A percentile compares a stretch with the other conserved stretches of the same genome.
Conservation (phyloP, 1,139 yeast species). For the Zygoascus sp. region DNA sequence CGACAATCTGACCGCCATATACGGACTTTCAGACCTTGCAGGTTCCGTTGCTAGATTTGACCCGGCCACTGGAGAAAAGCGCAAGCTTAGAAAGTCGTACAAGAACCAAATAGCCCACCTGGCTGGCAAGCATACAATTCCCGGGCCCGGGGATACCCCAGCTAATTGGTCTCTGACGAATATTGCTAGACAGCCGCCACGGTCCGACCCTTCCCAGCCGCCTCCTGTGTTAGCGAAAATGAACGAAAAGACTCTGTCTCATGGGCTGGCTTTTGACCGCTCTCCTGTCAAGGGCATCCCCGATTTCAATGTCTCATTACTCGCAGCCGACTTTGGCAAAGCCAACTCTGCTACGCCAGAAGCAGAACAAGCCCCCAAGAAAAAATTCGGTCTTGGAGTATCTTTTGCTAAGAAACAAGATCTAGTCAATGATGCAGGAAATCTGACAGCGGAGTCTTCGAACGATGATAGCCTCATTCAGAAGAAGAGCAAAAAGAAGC, state of each 20-base stretch:
- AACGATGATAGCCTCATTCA: constrained; percentile 23
- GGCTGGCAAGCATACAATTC: constrained; percentile 67
- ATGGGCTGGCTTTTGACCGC: constrained; percentile 58
- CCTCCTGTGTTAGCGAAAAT: constrained; percentile 36
- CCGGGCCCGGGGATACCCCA: constrained; percentile 35
- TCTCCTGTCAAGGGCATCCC: constrained; percentile 72
- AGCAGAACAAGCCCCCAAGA: constrained; percentile 1
- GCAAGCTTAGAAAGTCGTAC: constrained; percentile 86
- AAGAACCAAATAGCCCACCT: constrained; percentile 85
- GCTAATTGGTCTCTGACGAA: constrained; percentile 30
- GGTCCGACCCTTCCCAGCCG: constrained; percentile 19
- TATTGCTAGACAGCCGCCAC: constrained; percentile 29
- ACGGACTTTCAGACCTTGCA: constrained; percentile 65
- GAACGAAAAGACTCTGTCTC: constrained; percentile 46
- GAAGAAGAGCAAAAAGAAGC: constrained; percentile 20
- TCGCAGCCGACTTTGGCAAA: constrained; percentile 37
- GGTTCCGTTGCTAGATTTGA: constrained; percentile 81
- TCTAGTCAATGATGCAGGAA: constrained; percentile 8
- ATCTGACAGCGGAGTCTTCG: constrained; percentile 21
- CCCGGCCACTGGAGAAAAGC: constrained; percentile 84
- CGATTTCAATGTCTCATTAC: constrained; percentile 65
- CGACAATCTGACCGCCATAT: constrained; percentile 63
- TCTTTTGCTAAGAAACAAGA: constrained; percentile 5
- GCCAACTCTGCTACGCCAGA: constrained; percentile 15
- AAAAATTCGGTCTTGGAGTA: constrained; percentile 9